phyloP scores from a whole-genome alignment of 108 stramenopile species.

The Schizochytrium sp. region DNA sequence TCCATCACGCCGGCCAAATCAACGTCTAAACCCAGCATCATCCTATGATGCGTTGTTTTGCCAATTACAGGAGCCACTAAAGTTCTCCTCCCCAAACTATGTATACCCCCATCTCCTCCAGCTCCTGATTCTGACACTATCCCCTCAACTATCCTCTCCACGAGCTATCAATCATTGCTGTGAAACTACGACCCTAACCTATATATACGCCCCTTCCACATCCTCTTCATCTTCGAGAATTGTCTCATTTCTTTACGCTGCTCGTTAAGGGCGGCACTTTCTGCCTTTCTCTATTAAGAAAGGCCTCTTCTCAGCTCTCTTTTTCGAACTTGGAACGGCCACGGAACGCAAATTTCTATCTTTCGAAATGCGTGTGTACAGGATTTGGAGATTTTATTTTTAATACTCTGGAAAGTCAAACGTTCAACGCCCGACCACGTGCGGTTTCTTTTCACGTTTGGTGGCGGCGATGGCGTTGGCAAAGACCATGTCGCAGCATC shows the following conservation, averaged over 20 bases:
- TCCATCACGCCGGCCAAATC: too few species aligned
- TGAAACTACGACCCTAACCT: neutral
- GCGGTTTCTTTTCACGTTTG: neutral
- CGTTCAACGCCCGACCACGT: too few species aligned
- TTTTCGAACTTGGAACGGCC: neutral
- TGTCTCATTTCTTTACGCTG: conserved; percentile 17
- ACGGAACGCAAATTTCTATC: neutral
- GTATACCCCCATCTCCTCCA: too few species aligned
- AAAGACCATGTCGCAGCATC: neutral
- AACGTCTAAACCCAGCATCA: too few species aligned
- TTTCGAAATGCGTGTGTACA: neutral
- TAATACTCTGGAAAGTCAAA: neutral
- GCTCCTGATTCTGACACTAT: too few species aligned
- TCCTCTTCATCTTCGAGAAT: conserved; percentile 6
- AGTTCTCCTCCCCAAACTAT: too few species aligned
- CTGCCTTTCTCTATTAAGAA: neutral
- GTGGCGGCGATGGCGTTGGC: neutral
- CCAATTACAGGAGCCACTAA: too few species aligned
- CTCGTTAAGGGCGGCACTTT: neutral
- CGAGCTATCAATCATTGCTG: neutral
- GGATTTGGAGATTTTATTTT: neutral
- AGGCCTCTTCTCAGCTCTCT: conserved; percentile 16
- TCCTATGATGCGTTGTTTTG: too few species aligned
- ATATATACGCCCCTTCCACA: neutral
- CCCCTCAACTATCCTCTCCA: neutral